A percentile compares a stretch with the other conserved stretches of the same genome.
These are phyloP conservation scores for Amphibolis antarctica DNA, from an alignment of 106 monocot species.

Conservation along the genomic window DNA sequence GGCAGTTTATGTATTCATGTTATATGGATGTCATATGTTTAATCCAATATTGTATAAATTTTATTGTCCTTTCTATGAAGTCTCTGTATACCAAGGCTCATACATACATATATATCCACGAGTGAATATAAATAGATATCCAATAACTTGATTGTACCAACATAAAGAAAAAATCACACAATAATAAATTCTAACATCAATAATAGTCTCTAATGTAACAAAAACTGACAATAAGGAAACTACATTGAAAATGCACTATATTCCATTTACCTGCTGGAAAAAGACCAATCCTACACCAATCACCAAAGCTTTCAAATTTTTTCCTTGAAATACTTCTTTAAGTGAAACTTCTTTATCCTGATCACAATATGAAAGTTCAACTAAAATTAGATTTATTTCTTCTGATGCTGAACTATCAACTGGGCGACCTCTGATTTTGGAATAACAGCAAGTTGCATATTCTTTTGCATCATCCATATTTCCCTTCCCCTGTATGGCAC, in stretches of 20 bases:
- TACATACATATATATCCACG: too few relatives aligned
- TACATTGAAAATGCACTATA: not conserved
- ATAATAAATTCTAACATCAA: too few relatives aligned
- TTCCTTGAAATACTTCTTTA: conserved; percentile 76
- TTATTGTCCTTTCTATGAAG: too few relatives aligned
- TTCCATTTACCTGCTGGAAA: conserved; percentile 74
- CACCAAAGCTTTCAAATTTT: conserved; percentile 77
- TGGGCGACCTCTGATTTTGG: conserved; percentile 55
- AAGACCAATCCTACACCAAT: conserved; percentile 90
- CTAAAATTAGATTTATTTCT: conserved; percentile 58
- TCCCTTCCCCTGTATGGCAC: conserved; percentile 57
- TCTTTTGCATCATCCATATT: conserved; percentile 39
- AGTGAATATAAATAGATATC: too few relatives aligned
- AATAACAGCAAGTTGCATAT: conserved; percentile 50
- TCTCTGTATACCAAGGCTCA: too few relatives aligned
- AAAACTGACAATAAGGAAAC: not conserved
- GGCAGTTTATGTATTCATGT: too few relatives aligned
- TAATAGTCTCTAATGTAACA: too few relatives aligned
- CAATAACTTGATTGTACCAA: too few relatives aligned
- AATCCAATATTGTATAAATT: too few relatives aligned
- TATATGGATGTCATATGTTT: too few relatives aligned
- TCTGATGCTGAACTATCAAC: conserved; percentile 30
- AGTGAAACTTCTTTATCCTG: conserved; percentile 38
- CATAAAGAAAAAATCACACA: too few relatives aligned
- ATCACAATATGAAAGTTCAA: conserved; percentile 47